Base-by-base conservation (phyloP, 345 rosid species). In the Heritiera littoralis region DNA sequence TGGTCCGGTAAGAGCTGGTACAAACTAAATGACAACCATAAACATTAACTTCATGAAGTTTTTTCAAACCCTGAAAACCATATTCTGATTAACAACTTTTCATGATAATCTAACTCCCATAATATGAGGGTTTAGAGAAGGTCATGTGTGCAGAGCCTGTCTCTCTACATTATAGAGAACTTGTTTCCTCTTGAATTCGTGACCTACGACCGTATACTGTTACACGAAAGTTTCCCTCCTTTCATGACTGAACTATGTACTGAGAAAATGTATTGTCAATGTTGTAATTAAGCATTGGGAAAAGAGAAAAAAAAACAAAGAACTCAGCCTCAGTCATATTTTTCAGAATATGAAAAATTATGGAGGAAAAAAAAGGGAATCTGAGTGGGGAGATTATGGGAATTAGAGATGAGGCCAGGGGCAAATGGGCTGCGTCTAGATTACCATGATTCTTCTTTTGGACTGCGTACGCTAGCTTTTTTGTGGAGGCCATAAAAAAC, bases 401-500 rank as follows among this genome's bases (percentile, higher is more conserved):
- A 55, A 80, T 74, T 69, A 65, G n/a, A 66, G 72, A 72, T 61
- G 64, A 54, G 58, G 58, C 58, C 5, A 51, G 78, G 56, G 6
- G 65, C 63, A 48, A 45, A 85, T 79, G 72, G 88, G 86, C 75
- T 81, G 89, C 89, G 81, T 84, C 81, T 79, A 67, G 77, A 77
- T 56, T 11, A 48, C 76, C 10, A 46, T 78, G 88, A 87, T 89
- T 88, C 89, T 82, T 80, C 92, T 85, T 89, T 88, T 84, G 94
- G 88, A 68, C 83, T 76, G 84, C 80, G 81, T 80, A 86, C 90
- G 92, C 92, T 88, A 89, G 83, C 83, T 81, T 83, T 23, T 23
- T 78, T 41, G 75, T 45, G 83, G 84, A 81, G 76, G 12, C 18
- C 51, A 61, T 52, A 84, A 46, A 74, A 76, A 51, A 60, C 13